These are phyloP conservation scores for Nemania abortiva DNA, from an alignment of 2,329 filamentous ascomycete species.

Conservation along the genomic window DNA sequence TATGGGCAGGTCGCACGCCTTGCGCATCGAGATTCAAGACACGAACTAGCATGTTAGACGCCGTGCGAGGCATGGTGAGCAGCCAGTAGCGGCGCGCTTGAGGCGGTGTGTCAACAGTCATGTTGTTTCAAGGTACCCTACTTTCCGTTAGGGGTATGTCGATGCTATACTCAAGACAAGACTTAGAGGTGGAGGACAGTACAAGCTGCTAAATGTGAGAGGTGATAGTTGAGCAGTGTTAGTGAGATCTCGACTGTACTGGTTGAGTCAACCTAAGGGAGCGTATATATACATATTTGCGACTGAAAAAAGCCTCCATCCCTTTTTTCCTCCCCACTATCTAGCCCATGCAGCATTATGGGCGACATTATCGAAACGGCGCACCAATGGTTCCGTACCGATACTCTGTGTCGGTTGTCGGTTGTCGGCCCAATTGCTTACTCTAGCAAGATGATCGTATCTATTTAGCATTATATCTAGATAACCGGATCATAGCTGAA, in stretches of 20 bases:
- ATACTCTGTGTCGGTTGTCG: conserved; percentile 7
- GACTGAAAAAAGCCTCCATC: not conserved
- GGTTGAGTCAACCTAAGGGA: not conserved
- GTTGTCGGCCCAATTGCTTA: conserved; percentile 9
- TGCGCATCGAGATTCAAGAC: conserved; percentile 39
- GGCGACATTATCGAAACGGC: not conserved
- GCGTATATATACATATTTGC: conserved; percentile 18
- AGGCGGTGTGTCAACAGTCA: conserved; percentile 28
- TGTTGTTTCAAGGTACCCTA: conserved; percentile 15
- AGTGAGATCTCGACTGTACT: not conserved
- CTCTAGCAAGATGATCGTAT: not conserved
- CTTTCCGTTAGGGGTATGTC: not conserved
- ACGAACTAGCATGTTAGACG: conserved; percentile 39
- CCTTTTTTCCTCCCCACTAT: not conserved
- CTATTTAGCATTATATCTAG: not conserved
- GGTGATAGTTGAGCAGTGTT: not conserved
- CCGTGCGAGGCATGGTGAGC: conserved; percentile 40
- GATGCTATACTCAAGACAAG: not conserved
- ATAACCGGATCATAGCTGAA: not conserved
- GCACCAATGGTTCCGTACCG: not conserved
- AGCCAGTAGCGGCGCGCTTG: conserved; percentile 38
- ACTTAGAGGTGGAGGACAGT: not conserved
- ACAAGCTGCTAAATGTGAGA: not conserved
- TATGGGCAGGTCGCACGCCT: conserved; percentile 22
- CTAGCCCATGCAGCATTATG: conserved; percentile 1